A percentile compares a stretch with the other conserved stretches of the same genome.
These are phyloP conservation scores for Termitomyces sp. DNA, from an alignment of 768 basidiomycete genomes.

Conservation along the genomic window DNA sequence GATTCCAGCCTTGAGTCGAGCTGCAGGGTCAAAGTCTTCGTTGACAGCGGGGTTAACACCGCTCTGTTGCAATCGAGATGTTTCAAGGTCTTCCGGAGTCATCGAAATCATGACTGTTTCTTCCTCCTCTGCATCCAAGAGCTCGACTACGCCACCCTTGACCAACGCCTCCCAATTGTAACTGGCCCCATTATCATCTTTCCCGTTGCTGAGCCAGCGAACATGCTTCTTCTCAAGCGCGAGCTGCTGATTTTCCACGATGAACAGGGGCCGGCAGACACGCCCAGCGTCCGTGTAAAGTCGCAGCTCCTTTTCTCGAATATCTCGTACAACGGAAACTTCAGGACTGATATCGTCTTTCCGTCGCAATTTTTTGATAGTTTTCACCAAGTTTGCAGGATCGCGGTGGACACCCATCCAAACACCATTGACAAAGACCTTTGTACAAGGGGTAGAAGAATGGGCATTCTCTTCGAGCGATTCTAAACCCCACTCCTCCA, in stretches of 20 bases:
- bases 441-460: constrained; percentile 79
- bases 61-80: constrained; percentile 63
- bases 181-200: constrained; percentile 57
- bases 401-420: constrained; percentile 99
- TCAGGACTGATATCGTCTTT: constrained; percentile 95
- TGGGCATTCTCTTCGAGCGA: constrained; percentile 92
- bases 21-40: constrained; percentile 84
- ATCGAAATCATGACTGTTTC: constrained; percentile 99
- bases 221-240: constrained; percentile 83
- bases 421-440: constrained; percentile 98
- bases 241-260: constrained; percentile 90
- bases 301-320: constrained; percentile 90
- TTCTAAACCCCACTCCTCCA: constrained; percentile 98
- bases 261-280: constrained; percentile 95
- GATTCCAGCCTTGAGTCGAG: constrained; percentile 80
- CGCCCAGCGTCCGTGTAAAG: constrained; percentile 97
- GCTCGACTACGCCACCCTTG: constrained; percentile 85
- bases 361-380: constrained; percentile 87
- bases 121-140: constrained; percentile 97
- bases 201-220: constrained; percentile 58
- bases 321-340: constrained; percentile 96
- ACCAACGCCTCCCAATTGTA: constrained; percentile 86
- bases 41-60: constrained; percentile 56
- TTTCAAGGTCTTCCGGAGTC: constrained; percentile 94
- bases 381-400: constrained; percentile 87